Conservation (phyloP, 805 yeast species). For the Spathaspora hagerdaliae region DNA sequence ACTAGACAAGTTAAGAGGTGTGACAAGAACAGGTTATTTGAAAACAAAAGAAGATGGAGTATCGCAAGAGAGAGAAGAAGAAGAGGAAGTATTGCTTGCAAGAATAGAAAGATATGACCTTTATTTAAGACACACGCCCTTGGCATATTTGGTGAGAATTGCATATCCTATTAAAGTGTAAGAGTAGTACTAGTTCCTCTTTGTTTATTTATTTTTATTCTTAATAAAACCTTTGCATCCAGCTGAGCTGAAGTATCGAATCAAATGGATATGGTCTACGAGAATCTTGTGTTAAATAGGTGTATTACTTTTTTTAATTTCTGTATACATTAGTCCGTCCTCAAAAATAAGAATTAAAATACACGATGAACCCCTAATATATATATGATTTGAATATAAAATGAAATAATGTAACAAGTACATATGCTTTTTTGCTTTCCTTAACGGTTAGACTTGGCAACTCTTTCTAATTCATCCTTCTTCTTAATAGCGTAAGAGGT, state of each 20-base stretch:
- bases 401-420: slow-evolving; percentile 4
- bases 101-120: slow-evolving; percentile 16
- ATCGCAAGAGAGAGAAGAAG: slow-evolving; percentile 5
- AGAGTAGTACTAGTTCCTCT: not conserved
- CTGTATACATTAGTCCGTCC: not conserved
- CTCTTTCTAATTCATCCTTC: slow-evolving; percentile 99
- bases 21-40: slow-evolving; percentile 9
- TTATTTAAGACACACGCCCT: slow-evolving; percentile 7
- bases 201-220: slow-evolving; percentile 1
- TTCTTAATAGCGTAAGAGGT: slow-evolving; percentile 99
- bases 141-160: slow-evolving; percentile 12
- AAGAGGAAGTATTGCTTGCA: slow-evolving; percentile 11
- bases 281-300: not conserved
- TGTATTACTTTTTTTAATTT: not conserved
- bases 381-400: slow-evolving; percentile 3
- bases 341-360: slow-evolving; percentile 1
- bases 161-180: slow-evolving; percentile 21
- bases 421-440: not conserved
- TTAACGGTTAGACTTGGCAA: slow-evolving; percentile 99
- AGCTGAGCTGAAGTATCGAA: not conserved
- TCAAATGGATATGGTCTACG: not conserved
- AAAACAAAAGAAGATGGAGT: slow-evolving; percentile 1
- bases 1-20: slow-evolving; percentile 1
- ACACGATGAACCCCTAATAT: slow-evolving; percentile 6
- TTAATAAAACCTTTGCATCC: not conserved